A percentile compares a stretch with the other conserved stretches of the same genome.
phyloP scores from a whole-genome alignment of 164 flowering plant species.

The Hamamelis virginiana region DNA sequence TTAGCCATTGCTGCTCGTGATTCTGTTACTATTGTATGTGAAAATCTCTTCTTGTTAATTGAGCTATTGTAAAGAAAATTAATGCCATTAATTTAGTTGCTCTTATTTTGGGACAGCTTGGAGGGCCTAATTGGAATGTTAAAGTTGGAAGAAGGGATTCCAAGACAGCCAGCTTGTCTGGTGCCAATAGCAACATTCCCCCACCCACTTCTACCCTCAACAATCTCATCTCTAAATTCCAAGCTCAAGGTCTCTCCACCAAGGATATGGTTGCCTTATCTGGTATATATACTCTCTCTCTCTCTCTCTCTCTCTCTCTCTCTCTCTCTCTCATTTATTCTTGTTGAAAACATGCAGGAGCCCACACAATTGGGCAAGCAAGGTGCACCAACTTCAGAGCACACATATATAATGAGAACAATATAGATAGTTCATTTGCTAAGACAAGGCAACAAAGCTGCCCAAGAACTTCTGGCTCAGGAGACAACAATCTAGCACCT shows the following conservation, averaged over 20 bases:
- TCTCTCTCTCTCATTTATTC: too few species aligned
- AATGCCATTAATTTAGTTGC: too few species aligned
- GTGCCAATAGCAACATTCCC: constrained; percentile 71
- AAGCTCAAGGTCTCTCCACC: constrained; percentile 50
- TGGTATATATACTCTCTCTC: constrained; percentile 24
- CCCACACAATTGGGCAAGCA: constrained; percentile 74
- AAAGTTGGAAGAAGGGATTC: too few species aligned
- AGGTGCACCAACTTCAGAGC: constrained; percentile 58
- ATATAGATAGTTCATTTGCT: constrained; percentile 52
- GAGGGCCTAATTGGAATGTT: too few species aligned
- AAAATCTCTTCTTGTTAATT: too few species aligned
- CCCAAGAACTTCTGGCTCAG: constrained; percentile 41
- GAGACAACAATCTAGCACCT: constrained; percentile 60
- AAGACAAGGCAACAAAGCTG: constrained; percentile 36
- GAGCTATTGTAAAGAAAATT: too few species aligned
- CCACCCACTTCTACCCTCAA: constrained; percentile 54
- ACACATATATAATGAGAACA: constrained; percentile 66
- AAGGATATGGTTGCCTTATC: constrained; percentile 66
- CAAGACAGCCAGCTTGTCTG: too few species aligned
- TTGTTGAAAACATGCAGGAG: too few species aligned
- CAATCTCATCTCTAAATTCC: constrained; percentile 47
- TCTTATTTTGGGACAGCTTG: too few species aligned
- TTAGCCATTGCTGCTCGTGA: constrained; percentile 60
- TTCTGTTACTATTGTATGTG: constrained; percentile 50
- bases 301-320: too few species aligned